These are phyloP conservation scores for Calonectria crousiana DNA, from an alignment of 2,329 filamentous ascomycete genomes.

Conservation along the genomic window DNA sequence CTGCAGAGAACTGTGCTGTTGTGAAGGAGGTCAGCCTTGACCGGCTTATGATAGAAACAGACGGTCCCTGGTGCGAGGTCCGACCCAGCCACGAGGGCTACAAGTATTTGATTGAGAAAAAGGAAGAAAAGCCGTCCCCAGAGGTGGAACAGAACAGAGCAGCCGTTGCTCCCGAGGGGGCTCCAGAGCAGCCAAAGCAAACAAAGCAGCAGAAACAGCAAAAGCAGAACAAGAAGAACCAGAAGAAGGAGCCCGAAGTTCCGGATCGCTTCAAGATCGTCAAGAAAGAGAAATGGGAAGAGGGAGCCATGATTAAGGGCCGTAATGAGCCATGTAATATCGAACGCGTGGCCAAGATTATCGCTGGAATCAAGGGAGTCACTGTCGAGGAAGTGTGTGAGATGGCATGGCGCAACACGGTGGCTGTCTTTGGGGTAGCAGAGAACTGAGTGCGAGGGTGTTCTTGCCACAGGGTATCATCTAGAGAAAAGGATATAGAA, in stretches of 20 bases:
- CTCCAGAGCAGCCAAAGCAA: slow-evolving; percentile 50
- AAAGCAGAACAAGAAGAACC: slow-evolving; percentile 60
- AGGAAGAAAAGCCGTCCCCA: slow-evolving; percentile 40
- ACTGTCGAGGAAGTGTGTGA: slow-evolving; percentile 86
- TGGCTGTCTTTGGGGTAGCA: slow-evolving; percentile 80
- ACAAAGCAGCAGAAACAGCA: slow-evolving; percentile 63
- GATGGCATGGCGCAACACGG: slow-evolving; percentile 86
- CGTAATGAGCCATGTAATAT: slow-evolving; percentile 94
- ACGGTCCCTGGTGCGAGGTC: slow-evolving; percentile 98
- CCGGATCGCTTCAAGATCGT: slow-evolving; percentile 82
- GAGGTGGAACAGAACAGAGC: slow-evolving; percentile 43
- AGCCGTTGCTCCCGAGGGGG: slow-evolving; percentile 25
- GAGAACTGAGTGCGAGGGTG: slow-evolving; percentile 37
- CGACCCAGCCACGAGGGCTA: slow-evolving; percentile 88
- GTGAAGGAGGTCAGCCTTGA: slow-evolving; percentile 84
- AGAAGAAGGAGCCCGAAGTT: slow-evolving; percentile 74
- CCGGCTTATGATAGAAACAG: slow-evolving; percentile 92
- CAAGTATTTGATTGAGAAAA: slow-evolving; percentile 70
- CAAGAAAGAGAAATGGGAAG: slow-evolving; percentile 96
- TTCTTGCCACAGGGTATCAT: slow-evolving; percentile 46
- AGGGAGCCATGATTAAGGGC: slow-evolving; percentile 91
- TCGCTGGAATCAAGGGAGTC: slow-evolving; percentile 87
- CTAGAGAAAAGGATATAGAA: slow-evolving; percentile 44
- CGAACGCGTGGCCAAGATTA: slow-evolving; percentile 85
- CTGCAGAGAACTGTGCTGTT: slow-evolving; percentile 87